A percentile compares a stretch with the other conserved stretches of the same genome.
These are phyloP conservation scores for Aspergillus asperescens DNA, from an alignment of 495 filamentous ascomycete species.

Conservation along the genomic window DNA sequence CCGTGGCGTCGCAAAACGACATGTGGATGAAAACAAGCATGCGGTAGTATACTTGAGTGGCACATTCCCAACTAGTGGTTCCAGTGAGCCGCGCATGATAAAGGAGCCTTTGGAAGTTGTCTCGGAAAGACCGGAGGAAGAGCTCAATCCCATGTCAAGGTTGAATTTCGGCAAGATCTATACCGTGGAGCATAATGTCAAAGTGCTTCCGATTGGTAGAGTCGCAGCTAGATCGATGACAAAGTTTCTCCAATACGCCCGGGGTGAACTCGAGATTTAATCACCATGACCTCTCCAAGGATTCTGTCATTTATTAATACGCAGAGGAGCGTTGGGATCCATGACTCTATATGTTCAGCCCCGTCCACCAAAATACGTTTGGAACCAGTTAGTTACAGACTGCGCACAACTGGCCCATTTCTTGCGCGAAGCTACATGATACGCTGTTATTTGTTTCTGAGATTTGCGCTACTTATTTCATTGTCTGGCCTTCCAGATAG, in stretches of 20 bases:
- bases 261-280: slow-evolving; percentile 4
- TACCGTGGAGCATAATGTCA: slow-evolving; percentile 45
- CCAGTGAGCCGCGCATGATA: slow-evolving; percentile 23
- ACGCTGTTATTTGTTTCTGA: neutral
- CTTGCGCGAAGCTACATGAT: neutral
- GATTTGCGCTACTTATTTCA: neutral
- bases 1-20: slow-evolving; percentile 29
- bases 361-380: neutral
- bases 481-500: neutral
- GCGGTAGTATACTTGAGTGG: slow-evolving; percentile 33
- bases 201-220: slow-evolving; percentile 34
- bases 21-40: slow-evolving; percentile 30
- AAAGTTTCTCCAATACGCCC: slow-evolving; percentile 24
- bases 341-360: neutral
- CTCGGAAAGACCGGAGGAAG: slow-evolving; percentile 19
- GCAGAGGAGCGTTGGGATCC: neutral
- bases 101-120: slow-evolving; percentile 31
- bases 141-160: slow-evolving; percentile 36
- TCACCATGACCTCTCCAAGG: neutral
- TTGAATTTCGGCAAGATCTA: slow-evolving; percentile 46
- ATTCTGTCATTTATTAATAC: neutral
- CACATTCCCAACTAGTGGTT: slow-evolving; percentile 1
- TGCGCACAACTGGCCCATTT: neutral
- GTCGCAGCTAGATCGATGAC: slow-evolving; percentile 24
- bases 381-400: neutral